Percentiles rank a stretch among this genome's conserved stretches.
These are phyloP conservation scores for Pythium sp. DNA, from an alignment of 352 stramenopile species.

Conservation along the genomic window DNA sequence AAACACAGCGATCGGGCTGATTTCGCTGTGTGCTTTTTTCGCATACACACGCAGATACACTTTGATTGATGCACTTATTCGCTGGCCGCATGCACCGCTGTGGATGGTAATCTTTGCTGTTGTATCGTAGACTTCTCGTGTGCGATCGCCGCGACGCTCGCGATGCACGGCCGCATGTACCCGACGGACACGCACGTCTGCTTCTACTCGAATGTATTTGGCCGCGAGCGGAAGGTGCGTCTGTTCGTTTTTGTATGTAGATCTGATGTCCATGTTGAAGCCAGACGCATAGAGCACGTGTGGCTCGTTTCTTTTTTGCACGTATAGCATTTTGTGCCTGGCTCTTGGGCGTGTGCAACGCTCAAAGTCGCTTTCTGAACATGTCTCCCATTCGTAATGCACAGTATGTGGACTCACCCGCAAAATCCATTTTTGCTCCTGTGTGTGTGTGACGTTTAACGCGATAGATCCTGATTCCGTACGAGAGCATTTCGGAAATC, in stretches of 20 bases:
- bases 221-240: slow-evolving; percentile 77
- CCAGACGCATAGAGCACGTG: slow-evolving; percentile 1
- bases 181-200: slow-evolving; percentile 76
- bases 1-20: not conserved
- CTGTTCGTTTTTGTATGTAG: slow-evolving; percentile 12
- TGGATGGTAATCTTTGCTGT: not conserved
- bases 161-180: slow-evolving; percentile 89
- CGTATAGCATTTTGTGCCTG: not conserved
- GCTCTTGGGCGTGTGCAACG: slow-evolving; percentile 14
- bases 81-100: not conserved
- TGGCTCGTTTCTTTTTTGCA: slow-evolving; percentile 16
- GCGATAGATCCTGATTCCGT: slow-evolving; percentile 72
- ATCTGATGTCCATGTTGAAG: slow-evolving; percentile 3
- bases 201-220: slow-evolving; percentile 89
- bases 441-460: not conserved
- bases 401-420: not conserved
- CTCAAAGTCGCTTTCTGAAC: not conserved
- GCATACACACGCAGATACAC: not conserved
- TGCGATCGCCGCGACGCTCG: slow-evolving; percentile 69
- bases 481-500: slow-evolving; percentile 79
- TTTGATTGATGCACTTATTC: not conserved
- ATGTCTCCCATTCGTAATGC: not conserved
- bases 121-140: slow-evolving; percentile 72
- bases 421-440: not conserved
- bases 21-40: not conserved